These are phyloP conservation scores for Colletotrichum sansevieriae DNA, from an alignment of 2,329 filamentous ascomycete species.

Conservation along the genomic window DNA sequence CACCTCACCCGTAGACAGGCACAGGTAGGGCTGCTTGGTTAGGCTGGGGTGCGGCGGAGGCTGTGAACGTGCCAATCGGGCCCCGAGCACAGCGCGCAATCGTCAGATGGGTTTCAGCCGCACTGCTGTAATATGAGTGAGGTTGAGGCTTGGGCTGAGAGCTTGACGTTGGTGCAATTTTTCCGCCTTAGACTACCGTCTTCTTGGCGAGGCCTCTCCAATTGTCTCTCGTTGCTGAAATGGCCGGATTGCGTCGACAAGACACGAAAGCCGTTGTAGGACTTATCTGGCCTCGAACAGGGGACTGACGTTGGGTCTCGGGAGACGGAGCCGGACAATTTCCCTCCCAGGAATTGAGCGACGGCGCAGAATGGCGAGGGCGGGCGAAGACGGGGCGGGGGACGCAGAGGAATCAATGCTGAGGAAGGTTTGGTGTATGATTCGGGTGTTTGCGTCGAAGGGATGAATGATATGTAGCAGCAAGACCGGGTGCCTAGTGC, in stretches of 20 bases:
- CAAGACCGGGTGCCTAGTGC: not conserved
- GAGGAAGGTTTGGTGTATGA: constrained; percentile 5
- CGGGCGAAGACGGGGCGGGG: not conserved
- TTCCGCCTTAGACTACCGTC: not conserved
- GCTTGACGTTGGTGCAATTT: constrained; percentile 10
- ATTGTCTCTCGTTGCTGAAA: not conserved
- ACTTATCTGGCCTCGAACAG: constrained; percentile 30
- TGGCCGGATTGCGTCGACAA: not conserved
- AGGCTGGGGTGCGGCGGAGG: too few relatives aligned
- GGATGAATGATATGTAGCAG: constrained; percentile 19
- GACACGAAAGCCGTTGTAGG: constrained; percentile 6
- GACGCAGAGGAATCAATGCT: constrained; percentile 26
- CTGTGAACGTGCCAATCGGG: too few relatives aligned
- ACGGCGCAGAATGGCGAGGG: constrained; percentile 26
- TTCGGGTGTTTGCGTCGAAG: constrained; percentile 9
- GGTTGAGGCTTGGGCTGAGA: constrained; percentile 26
- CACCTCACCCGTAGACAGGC: too few relatives aligned
- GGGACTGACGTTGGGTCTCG: not conserved
- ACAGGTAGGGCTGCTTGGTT: too few relatives aligned
- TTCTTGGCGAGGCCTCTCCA: constrained; percentile 4
- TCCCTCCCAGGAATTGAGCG: not conserved
- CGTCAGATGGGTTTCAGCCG: constrained; percentile 34
- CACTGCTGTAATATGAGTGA: constrained; percentile 23
- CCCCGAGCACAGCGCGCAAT: constrained; percentile 11
- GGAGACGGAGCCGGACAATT: constrained; percentile 16